A percentile compares a stretch with the other conserved stretches of the same genome.
These are phyloP conservation scores for Metschnikowia continentalis DNA, from an alignment of 805 yeast genomes.

Conservation along the genomic window DNA sequence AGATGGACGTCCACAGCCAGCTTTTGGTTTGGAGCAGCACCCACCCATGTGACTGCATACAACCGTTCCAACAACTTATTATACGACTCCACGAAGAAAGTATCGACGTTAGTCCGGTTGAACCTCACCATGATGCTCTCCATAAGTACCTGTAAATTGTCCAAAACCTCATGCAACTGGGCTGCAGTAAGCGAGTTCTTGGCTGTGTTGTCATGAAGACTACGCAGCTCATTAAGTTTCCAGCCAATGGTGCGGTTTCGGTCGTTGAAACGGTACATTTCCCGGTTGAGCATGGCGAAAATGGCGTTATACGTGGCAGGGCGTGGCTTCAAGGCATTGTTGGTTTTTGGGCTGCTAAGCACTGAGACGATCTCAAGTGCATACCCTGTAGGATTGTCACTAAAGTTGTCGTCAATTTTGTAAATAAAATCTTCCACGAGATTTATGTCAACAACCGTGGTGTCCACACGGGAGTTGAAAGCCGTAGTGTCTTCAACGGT, in stretches of 20 bases:
- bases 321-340: conserved; percentile 19
- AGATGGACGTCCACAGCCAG: conserved; percentile 22
- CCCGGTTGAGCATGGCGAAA: conserved; percentile 27
- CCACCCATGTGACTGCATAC: conserved; percentile 26
- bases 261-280: conserved; percentile 27
- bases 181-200: conserved; percentile 21
- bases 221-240: conserved; percentile 10
- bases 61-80: conserved; percentile 24
- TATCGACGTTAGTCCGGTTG: conserved; percentile 11
- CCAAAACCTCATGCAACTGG: conserved; percentile 23
- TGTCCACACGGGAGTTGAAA: neutral
- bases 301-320: conserved; percentile 27
- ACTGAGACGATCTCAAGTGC: conserved; percentile 27
- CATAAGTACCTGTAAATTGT: conserved; percentile 22
- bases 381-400: conserved; percentile 19
- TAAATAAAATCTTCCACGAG: conserved; percentile 33
- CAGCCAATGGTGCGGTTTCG: conserved; percentile 21
- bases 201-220: conserved; percentile 23
- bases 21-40: conserved; percentile 12
- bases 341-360: conserved; percentile 17
- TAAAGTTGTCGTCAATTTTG: conserved; percentile 26
- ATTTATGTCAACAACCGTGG: conserved; percentile 23
- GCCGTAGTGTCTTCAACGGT: neutral
- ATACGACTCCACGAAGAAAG: conserved; percentile 21
- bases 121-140: conserved; percentile 19